Base-by-base conservation (phyloP, 75 land plant species). In the Azolla pinnata region DNA sequence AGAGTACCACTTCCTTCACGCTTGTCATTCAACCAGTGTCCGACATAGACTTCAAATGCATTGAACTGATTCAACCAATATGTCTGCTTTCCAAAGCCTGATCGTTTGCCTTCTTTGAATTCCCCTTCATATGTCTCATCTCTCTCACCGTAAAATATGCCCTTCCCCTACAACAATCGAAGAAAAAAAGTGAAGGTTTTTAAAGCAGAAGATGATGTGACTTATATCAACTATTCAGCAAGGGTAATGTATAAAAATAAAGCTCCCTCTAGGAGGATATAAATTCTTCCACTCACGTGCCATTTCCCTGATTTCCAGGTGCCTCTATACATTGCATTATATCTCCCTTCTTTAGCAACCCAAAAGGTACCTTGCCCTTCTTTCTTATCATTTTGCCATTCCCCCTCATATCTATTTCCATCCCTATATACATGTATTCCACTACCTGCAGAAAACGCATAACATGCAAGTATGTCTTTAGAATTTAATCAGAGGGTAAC, bases 331-430 rank as follows among this genome's bases (percentile, higher is more conserved):
- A 46, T 32, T 27, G 59, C 62, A 10, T 60, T 10, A 51, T 72
- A 72, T 32, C 54, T 49, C 31, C 49, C 56, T 31, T 59, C 48
- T 3, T 50, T 54, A 9, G 28, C 44, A 34, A 72, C 30, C 61
- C 49, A 72, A 50, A 72, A 66, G 31, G 75, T 72, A 19, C 75
- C 75, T 27, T 59, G 67, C 16, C 75, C 75, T 29, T 72, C 69
- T 61, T 55, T 59, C 49, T 66, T 65, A 29, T 59, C 63, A n/a
- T 52, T 34, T 57, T 65, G 65, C 46, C 60, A 72, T 20, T 72
- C 46, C 2, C 75, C 75, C 30, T 72, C 75, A 38, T 72, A 66
- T 38, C 58, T 34, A 40, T 72, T 65, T 31, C 69, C 75, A 59
- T 44, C 66, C 48, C 44, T 64, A 52, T 59, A 72, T 17, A 44